Evolutionary conservation across 495 filamentous ascomycete species (phyloP), one percentile per base, ranked within the genome.

Genomic region (Trichoderma reesei): DNA sequence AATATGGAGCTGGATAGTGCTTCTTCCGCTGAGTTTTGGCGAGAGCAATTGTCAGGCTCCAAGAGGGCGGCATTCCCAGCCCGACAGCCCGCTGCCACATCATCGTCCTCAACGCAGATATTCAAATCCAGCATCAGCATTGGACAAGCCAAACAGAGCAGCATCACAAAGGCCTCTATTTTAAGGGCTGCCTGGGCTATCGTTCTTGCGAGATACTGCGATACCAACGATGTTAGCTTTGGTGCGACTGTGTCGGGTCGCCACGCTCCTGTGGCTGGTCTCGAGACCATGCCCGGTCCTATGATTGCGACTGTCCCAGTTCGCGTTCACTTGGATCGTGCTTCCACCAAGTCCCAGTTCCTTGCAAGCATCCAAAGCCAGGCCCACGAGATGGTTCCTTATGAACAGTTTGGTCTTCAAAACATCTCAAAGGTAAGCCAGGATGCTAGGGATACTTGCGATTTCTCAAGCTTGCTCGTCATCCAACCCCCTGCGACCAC

Each of bases 301-400:
- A 74, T 84, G 2, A 80, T 88, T 51, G 78, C 85, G 69, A 87
- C 86, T 0, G 70, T 87, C 0, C 86, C 86, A 3, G 70, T 82
- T 11, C 76, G 84, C 1, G 69, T 76, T 4, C 63, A 51, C 1
- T n/a, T 73, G 5, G 34, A 59, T 33, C 51, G 54, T n/a, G 63
- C 63, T 9, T 48, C 42, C 36, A 34, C 48, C 18, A 26, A 70
- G 5, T 41, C 41, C 10, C 59, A 64, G 3, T 72, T 71, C 33
- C 46, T 74, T 26, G 16, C 51, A 0, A 33, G 31, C 2, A 37
- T 82, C 2, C 79, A 82, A 59, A 36, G 62, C 5, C 70, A 76
- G 62, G 68, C 65, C 10, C 67, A 65, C 34, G 69, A 72, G 7
- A 74, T 80, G 65, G 75, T 76, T 33, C 63, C 73, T 2, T 77